Evolutionary conservation across 1,284 basidiomycete genomes (phyloP).

Genomic region (Boletus holoroseus): DNA sequence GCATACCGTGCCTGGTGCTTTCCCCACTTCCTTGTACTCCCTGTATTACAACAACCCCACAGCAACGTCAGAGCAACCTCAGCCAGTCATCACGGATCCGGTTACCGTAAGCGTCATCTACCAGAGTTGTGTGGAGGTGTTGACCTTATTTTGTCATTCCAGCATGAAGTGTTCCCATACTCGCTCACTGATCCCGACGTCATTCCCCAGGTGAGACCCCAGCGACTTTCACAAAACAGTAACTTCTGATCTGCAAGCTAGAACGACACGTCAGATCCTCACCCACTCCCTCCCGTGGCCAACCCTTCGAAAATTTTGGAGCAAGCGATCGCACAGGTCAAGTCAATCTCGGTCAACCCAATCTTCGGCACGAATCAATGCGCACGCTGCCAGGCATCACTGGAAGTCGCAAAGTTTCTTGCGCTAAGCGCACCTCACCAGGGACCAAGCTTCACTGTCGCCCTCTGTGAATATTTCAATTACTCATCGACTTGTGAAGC

Average conservation of each 20-base stretch:
- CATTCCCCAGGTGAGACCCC: slow-evolving; percentile 42
- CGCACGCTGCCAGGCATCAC: slow-evolving; percentile 54
- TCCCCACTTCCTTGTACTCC: slow-evolving; percentile 59
- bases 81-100: slow-evolving; percentile 67
- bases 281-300: slow-evolving; percentile 55
- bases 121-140: neutral
- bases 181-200: slow-evolving; percentile 54
- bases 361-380: slow-evolving; percentile 51
- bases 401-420: slow-evolving; percentile 64
- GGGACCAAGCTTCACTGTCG: slow-evolving; percentile 53
- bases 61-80: slow-evolving; percentile 59
- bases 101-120: slow-evolving; percentile 42
- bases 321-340: slow-evolving; percentile 51
- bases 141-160: slow-evolving; percentile 1
- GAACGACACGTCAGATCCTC: slow-evolving; percentile 58
- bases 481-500: slow-evolving; percentile 50
- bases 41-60: slow-evolving; percentile 69
- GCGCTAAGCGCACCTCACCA: slow-evolving; percentile 59
- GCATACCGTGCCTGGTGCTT: slow-evolving; percentile 56
- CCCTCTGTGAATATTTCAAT: slow-evolving; percentile 57
- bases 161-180: slow-evolving; percentile 55
- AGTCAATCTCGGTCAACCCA: slow-evolving; percentile 48
- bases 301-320: slow-evolving; percentile 41
- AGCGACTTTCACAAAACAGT: neutral
- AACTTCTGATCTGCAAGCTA: slow-evolving; percentile 14